These are phyloP conservation scores for Herpetospermum pedunculosum DNA, from an alignment of 306 rosid genomes.

Conservation along the genomic window DNA sequence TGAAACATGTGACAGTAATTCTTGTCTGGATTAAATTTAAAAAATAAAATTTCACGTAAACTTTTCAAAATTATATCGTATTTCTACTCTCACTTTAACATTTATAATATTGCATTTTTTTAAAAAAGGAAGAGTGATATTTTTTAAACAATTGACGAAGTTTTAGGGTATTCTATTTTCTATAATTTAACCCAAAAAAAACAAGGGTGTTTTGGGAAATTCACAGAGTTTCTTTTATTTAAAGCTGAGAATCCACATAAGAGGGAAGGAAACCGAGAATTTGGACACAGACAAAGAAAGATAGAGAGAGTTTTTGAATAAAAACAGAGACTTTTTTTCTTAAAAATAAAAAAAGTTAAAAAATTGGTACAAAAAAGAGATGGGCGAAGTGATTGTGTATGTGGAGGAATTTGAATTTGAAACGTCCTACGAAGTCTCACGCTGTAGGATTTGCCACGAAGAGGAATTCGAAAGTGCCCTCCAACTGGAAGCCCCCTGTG, in stretches of 20 bases:
- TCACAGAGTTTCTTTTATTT: slow-evolving; percentile 13
- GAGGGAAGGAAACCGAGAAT: slow-evolving; percentile 8
- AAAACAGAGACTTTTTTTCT: neutral
- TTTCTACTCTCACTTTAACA: no score
- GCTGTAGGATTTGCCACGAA: slow-evolving; percentile 92
- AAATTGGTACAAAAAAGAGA: slow-evolving; percentile 8
- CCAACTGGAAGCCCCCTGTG: slow-evolving; percentile 82
- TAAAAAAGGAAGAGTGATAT: no score
- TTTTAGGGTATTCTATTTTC: no score
- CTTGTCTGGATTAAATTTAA: no score
- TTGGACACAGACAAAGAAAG: neutral
- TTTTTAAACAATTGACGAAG: no score
- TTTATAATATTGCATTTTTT: no score
- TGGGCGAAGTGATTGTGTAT: slow-evolving; percentile 57
- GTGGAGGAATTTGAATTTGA: slow-evolving; percentile 40
- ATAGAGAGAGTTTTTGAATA: neutral
- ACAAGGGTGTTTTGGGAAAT: slow-evolving; percentile 45
- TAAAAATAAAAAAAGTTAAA: neutral
- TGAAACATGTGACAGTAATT: no score
- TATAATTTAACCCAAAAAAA: no score
- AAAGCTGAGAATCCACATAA: slow-evolving; percentile 12
- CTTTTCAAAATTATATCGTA: no score
- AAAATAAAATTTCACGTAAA: no score
- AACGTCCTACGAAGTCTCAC: slow-evolving; percentile 24
- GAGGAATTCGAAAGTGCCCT: slow-evolving; percentile 53